Evolutionary conservation across 805 yeast genomes (phyloP).

Genomic region (Wickerhamomyces chaumierensis): DNA sequence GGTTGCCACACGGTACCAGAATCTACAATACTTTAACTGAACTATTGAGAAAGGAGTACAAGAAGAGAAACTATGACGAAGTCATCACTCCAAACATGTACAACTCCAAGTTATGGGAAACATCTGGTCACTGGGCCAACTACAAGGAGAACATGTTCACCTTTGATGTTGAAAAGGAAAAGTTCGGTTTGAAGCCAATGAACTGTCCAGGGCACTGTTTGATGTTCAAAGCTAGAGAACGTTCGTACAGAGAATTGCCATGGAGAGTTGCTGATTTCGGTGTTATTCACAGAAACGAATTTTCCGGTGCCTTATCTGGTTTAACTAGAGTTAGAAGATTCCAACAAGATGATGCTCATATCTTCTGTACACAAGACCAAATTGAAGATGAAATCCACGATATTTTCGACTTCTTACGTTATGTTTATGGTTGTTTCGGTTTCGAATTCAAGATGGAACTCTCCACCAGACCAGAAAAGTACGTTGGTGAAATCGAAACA

Average conservation of each 20-base stretch:
- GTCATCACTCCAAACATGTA: constrained; percentile 99
- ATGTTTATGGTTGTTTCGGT: constrained; percentile 84
- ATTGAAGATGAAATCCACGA: constrained; percentile 76
- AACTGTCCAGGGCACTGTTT: constrained; percentile 90
- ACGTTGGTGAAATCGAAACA: constrained; percentile 85
- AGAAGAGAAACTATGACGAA: constrained; percentile 92
- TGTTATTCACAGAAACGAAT: constrained; percentile 94
- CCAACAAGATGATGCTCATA: constrained; percentile 99
- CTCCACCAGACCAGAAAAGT: constrained; percentile 95
- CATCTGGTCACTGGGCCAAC: constrained; percentile 98
- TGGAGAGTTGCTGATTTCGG: constrained; percentile 99
- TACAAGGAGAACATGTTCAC: constrained; percentile 96
- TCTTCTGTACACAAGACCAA: constrained; percentile 89
- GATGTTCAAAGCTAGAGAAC: constrained; percentile 82
- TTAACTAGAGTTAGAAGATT: constrained; percentile 96
- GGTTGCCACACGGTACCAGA: constrained; percentile 99
- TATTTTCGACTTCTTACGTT: constrained; percentile 76
- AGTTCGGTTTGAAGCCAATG: constrained; percentile 91
- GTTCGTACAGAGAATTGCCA: constrained; percentile 94
- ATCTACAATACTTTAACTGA: constrained; percentile 84
- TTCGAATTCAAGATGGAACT: constrained; percentile 94
- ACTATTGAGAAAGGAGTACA: constrained; percentile 72
- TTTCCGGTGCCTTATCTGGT: constrained; percentile 88
- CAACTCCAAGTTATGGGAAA: constrained; percentile 95
- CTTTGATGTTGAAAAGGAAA: constrained; percentile 93